Percentiles rank a stretch among this genome's conserved stretches.
Evolutionary conservation across 164 flowering plant species (phyloP).

Genomic region (Dillenia suffruticosa): DNA sequence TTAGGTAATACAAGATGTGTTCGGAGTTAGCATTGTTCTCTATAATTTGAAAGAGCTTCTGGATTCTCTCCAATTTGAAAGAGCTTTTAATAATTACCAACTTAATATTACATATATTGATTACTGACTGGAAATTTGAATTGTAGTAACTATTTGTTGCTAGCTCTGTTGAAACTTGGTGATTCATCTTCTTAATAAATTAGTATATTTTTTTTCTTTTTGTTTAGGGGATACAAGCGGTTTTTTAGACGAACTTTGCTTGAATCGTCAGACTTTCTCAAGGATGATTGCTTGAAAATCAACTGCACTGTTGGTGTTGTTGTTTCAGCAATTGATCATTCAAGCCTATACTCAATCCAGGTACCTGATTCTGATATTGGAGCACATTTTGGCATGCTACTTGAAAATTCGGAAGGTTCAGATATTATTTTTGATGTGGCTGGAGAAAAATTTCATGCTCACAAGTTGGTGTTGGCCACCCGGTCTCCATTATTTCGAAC

Average conservation of each 20-base stretch:
- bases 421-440: slow-evolving; percentile 51
- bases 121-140: too few species aligned
- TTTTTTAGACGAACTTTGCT: slow-evolving; percentile 45
- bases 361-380: slow-evolving; percentile 65
- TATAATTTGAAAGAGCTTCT: too few species aligned
- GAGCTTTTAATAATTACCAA: too few species aligned
- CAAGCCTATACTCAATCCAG: slow-evolving; percentile 35
- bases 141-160: too few species aligned
- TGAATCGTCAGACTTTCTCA: slow-evolving; percentile 57
- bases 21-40: too few species aligned
- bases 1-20: too few species aligned
- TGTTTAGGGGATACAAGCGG: slow-evolving; percentile 65
- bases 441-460: slow-evolving; percentile 53
- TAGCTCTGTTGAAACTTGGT: too few species aligned
- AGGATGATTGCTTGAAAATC: slow-evolving; percentile 61
- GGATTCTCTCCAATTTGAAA: too few species aligned
- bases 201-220: not conserved
- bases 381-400: slow-evolving; percentile 49
- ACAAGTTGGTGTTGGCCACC: slow-evolving; percentile 60
- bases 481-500: slow-evolving; percentile 46
- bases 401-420: slow-evolving; percentile 51
- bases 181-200: not conserved
- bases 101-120: too few species aligned
- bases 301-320: slow-evolving; percentile 75
- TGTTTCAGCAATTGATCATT: slow-evolving; percentile 46